Evolutionary conservation across 257 asterid species (phyloP).

Genomic region (Nicotiana knightiana): DNA sequence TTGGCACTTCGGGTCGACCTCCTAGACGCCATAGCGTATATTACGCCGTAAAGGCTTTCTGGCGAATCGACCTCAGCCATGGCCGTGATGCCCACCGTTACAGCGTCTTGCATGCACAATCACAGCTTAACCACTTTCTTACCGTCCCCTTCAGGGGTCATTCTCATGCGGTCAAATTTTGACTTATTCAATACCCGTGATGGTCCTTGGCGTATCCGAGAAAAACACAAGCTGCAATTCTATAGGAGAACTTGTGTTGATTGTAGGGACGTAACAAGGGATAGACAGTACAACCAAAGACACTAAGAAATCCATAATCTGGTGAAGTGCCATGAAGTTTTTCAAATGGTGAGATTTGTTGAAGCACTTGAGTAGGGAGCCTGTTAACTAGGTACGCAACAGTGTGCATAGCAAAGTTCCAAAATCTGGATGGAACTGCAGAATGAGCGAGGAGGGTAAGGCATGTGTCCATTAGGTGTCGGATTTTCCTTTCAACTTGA

Average conservation of each 20-base stretch:
- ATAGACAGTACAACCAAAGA: too few species aligned
- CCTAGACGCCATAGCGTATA: too few species aligned
- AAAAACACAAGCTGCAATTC: background rate
- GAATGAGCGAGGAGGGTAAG: slow-evolving; percentile 1
- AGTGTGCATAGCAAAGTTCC: background rate
- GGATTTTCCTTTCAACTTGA: background rate
- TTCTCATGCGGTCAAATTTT: too few species aligned
- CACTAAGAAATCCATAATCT: too few species aligned
- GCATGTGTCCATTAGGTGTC: background rate
- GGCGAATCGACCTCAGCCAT: too few species aligned
- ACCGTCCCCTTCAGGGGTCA: too few species aligned
- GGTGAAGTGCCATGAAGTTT: too few species aligned
- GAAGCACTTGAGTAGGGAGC: background rate
- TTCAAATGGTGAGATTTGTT: background rate
- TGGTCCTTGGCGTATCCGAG: background rate
- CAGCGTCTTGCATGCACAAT: too few species aligned
- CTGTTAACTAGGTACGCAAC: background rate
- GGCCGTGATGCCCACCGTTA: too few species aligned
- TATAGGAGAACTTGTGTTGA: background rate
- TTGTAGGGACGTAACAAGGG: background rate
- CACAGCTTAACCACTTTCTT: too few species aligned
- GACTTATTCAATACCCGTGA: background rate
- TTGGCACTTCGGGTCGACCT: too few species aligned
- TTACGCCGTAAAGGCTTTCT: too few species aligned
- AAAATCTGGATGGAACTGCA: background rate